Evolutionary conservation across 2,329 filamentous ascomycete species (phyloP).

Genomic region (Sarocladium kiliense): DNA sequence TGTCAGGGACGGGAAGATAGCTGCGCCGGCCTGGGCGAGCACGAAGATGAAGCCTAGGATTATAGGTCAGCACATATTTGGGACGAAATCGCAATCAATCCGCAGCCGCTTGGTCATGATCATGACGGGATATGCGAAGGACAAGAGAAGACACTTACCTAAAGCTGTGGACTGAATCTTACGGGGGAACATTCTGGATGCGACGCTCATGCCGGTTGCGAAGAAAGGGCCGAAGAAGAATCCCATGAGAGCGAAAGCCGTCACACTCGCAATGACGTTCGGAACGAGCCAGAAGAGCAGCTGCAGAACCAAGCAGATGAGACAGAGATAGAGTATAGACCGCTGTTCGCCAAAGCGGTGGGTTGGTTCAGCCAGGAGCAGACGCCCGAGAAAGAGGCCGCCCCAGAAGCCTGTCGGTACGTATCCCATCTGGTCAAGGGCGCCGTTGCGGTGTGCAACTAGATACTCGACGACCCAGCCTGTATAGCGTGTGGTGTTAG

Average conservation of each 20-base stretch:
- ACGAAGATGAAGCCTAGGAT: constrained; percentile 7
- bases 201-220: constrained; percentile 8
- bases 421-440: constrained; percentile 9
- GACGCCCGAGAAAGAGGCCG: constrained; percentile 6
- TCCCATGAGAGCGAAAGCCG: constrained; percentile 3
- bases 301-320: constrained; percentile 3
- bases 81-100: no score
- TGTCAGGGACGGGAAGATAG: constrained; percentile 8
- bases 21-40: constrained; percentile 7
- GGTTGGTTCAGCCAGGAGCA: constrained; percentile 10
- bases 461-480: constrained; percentile 13
- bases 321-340: background rate
- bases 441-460: constrained; percentile 7
- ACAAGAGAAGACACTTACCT: no score
- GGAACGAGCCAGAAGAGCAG: constrained; percentile 10
- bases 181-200: constrained; percentile 6
- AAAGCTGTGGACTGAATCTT: constrained; percentile 10
- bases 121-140: no score
- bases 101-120: no score
- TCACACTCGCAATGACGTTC: constrained; percentile 7
- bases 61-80: background rate
- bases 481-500: no score
- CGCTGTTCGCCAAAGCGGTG: constrained; percentile 9
- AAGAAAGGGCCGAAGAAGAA: constrained; percentile 10
- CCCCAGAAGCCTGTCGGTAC: constrained; percentile 10